Evolutionary conservation across 2,329 filamentous ascomycete species (phyloP).

Genomic region (Aspergillus fructus): DNA sequence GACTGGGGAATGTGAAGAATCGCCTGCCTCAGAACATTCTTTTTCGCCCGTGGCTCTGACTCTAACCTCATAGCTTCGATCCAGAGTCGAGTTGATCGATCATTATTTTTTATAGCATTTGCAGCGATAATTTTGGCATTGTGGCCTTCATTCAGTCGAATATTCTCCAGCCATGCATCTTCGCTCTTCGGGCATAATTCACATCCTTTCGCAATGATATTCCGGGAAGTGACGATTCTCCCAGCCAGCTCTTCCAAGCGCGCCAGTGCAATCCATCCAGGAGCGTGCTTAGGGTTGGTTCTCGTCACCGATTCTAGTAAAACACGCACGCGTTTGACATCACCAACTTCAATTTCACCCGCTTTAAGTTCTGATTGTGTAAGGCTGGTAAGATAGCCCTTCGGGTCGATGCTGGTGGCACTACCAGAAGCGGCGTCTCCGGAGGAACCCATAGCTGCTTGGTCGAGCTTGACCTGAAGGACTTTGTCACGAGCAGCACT

Average conservation of each 20-base stretch:
- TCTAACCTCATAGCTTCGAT: constrained; percentile 94
- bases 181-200: constrained; percentile 90
- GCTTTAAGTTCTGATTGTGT: constrained; percentile 78
- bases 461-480: constrained; percentile 87
- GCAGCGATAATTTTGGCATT: constrained; percentile 96
- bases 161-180: constrained; percentile 95
- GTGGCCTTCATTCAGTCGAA: constrained; percentile 83
- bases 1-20: constrained; percentile 92
- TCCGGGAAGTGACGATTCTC: constrained; percentile 84
- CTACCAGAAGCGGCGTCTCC: constrained; percentile 72
- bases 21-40: constrained; percentile 87
- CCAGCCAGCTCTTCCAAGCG: constrained; percentile 90
- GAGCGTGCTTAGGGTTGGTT: constrained; percentile 91
- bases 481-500: constrained; percentile 96
- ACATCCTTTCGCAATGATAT: constrained; percentile 83
- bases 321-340: constrained; percentile 89
- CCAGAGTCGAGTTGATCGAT: constrained; percentile 85
- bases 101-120: constrained; percentile 88
- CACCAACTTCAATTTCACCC: constrained; percentile 80
- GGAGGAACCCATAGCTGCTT: constrained; percentile 72
- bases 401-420: constrained; percentile 87
- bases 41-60: constrained; percentile 77
- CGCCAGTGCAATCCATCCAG: constrained; percentile 93
- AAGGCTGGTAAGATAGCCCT: constrained; percentile 91
- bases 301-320: constrained; percentile 96